Evolutionary conservation across 2,329 filamentous ascomycete genomes (phyloP).

Genomic region (Amesomyces nigricolor): DNA sequence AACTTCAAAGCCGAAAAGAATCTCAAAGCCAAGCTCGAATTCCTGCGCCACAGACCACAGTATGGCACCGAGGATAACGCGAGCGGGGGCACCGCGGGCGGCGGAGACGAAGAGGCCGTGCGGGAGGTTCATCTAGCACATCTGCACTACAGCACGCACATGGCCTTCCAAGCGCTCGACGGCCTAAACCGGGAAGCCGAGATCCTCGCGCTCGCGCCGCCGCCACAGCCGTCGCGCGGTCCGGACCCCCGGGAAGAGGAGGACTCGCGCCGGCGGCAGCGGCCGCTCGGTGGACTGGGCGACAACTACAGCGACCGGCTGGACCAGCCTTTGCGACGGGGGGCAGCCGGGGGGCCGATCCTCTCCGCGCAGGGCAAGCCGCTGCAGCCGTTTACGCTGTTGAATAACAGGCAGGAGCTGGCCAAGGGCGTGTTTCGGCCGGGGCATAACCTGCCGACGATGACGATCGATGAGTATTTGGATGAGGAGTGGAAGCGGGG

Average conservation of each 20-base stretch:
- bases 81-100: conserved; percentile 51
- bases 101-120: conserved; percentile 78
- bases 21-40: conserved; percentile 73
- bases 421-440: conserved; percentile 78
- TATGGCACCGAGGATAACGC: conserved; percentile 49
- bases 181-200: conserved; percentile 77
- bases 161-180: conserved; percentile 82
- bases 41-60: conserved; percentile 38
- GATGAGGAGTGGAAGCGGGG: conserved; percentile 82
- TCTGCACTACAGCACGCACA: conserved; percentile 66
- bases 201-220: conserved; percentile 71
- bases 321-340: conserved; percentile 55
- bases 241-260: conserved; percentile 34
- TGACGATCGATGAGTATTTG: conserved; percentile 96
- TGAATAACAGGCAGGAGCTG: conserved; percentile 69
- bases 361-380: conserved; percentile 76
- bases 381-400: conserved; percentile 81
- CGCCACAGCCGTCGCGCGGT: conserved; percentile 23
- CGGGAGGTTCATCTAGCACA: conserved; percentile 74
- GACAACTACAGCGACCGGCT: conserved; percentile 63
- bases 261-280: conserved; percentile 37
- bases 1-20: conserved; percentile 82
- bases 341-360: conserved; percentile 59
- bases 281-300: conserved; percentile 13
- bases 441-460: conserved; percentile 90